phyloP scores from a whole-genome alignment of 257 asterid species.

The Schizonepeta tenuifolia region DNA sequence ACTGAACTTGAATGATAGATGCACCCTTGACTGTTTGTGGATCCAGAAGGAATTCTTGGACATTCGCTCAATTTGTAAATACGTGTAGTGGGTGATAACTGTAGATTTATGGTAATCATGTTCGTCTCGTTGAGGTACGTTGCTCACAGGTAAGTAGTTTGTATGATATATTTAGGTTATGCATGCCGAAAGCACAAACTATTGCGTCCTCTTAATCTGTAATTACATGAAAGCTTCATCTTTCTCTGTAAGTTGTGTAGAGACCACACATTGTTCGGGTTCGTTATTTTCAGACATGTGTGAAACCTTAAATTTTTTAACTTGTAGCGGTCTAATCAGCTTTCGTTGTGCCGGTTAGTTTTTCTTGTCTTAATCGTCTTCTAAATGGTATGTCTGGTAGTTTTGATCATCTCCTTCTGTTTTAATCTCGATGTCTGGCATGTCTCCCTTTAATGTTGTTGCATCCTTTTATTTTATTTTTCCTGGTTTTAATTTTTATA shows the following conservation, averaged over 20 bases:
- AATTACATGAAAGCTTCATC: constrained; percentile 23
- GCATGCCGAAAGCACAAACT: not conserved
- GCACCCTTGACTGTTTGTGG: constrained; percentile 27
- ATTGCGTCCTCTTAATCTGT: constrained; percentile 15
- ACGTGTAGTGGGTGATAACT: constrained; percentile 24
- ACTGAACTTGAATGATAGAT: constrained; percentile 21
- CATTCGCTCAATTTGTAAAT: constrained; percentile 30
- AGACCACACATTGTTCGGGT: not conserved
- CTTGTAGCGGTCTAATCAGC: not conserved
- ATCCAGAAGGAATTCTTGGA: constrained; percentile 5
- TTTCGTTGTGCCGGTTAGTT: not conserved
- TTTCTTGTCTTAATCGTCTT: not conserved
- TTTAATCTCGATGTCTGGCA: too few species aligned
- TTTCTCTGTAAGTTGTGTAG: constrained; percentile 25
- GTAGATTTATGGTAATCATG: constrained; percentile 28
- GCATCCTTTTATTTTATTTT: too few species aligned
- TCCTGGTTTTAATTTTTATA: too few species aligned
- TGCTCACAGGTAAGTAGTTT: constrained; percentile 31
- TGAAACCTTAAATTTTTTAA: not conserved
- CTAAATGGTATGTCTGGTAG: too few species aligned
- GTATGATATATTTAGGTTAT: constrained; percentile 25
- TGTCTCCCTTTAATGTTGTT: too few species aligned
- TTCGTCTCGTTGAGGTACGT: constrained; percentile 23
- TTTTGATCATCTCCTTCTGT: too few species aligned
- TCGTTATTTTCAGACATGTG: not conserved